Evolutionary conservation across 768 basidiomycete genomes (phyloP).

Genomic region (Hericium rajendrae): DNA sequence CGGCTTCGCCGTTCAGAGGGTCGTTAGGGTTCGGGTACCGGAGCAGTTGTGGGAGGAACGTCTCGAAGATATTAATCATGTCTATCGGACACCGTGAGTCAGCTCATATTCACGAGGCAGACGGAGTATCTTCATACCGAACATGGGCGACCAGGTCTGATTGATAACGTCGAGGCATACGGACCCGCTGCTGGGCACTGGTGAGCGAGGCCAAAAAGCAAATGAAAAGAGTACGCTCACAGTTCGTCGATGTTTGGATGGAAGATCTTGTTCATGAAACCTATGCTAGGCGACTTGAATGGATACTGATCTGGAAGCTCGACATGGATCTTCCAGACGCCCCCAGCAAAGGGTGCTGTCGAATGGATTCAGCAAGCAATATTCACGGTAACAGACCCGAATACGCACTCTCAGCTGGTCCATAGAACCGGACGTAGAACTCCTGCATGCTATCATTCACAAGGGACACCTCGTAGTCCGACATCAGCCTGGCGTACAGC

Average conservation of each 20-base stretch:
- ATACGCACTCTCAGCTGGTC: conserved; percentile 86
- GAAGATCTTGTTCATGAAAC: conserved; percentile 99
- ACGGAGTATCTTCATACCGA: conserved; percentile 49
- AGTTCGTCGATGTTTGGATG: conserved; percentile 99
- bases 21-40: conserved; percentile 99
- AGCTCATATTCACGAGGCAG: not conserved
- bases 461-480: conserved; percentile 94
- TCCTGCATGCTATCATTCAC: conserved; percentile 99
- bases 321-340: conserved; percentile 99
- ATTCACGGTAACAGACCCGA: not conserved
- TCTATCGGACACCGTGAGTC: conserved; percentile 37
- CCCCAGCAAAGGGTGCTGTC: conserved; percentile 91
- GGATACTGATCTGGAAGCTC: conserved; percentile 98
- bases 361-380: not conserved
- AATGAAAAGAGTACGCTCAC: conserved; percentile 30
- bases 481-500: conserved; percentile 70
- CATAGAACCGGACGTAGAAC: conserved; percentile 94
- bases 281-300: conserved; percentile 97
- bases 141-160: conserved; percentile 99
- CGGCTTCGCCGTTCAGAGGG: conserved; percentile 96
- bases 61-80: conserved; percentile 99
- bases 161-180: conserved; percentile 99
- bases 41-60: conserved; percentile 92
- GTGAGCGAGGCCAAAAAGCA: conserved; percentile 10
- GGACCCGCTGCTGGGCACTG: conserved; percentile 70